Evolutionary conservation across 2,329 filamentous ascomycete species (phyloP).

Genomic region (Pyrenophora tritici-repentis): DNA sequence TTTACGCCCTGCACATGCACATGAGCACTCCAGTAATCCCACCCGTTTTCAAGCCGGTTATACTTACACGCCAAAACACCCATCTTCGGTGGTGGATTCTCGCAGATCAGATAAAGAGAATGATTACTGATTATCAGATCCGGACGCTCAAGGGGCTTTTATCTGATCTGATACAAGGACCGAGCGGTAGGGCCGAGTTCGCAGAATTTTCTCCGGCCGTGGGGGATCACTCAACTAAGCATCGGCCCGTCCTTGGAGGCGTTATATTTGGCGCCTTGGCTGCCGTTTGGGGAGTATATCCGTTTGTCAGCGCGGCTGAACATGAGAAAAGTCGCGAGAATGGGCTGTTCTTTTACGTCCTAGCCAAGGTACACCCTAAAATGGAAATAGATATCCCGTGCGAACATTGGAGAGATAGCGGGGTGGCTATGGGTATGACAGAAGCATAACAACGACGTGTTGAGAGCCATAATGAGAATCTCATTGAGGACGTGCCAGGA

Average conservation of each 20-base stretch:
- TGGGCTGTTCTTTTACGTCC: too few species aligned
- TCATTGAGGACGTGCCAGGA: too few species aligned
- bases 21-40: neutral
- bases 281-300: too few species aligned
- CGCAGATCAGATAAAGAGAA: slow-evolving; percentile 2
- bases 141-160: neutral
- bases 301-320: too few species aligned
- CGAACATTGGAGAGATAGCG: too few species aligned
- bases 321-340: too few species aligned
- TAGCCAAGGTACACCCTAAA: too few species aligned
- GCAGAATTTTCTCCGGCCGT: neutral
- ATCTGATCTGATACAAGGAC: neutral
- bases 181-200: neutral
- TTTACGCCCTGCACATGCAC: neutral
- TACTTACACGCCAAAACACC: slow-evolving; percentile 1
- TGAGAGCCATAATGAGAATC: too few species aligned
- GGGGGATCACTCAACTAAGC: neutral
- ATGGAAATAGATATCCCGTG: too few species aligned
- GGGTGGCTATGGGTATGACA: too few species aligned
- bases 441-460: too few species aligned
- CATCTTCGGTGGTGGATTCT: neutral
- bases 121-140: neutral
- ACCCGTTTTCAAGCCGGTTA: neutral
- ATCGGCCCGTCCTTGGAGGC: neutral
- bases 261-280: too few species aligned